A percentile compares a stretch with the other conserved stretches of the same genome.
Conservation (phyloP, 2,329 filamentous ascomycete species). For the Venturia nashicola region DNA sequence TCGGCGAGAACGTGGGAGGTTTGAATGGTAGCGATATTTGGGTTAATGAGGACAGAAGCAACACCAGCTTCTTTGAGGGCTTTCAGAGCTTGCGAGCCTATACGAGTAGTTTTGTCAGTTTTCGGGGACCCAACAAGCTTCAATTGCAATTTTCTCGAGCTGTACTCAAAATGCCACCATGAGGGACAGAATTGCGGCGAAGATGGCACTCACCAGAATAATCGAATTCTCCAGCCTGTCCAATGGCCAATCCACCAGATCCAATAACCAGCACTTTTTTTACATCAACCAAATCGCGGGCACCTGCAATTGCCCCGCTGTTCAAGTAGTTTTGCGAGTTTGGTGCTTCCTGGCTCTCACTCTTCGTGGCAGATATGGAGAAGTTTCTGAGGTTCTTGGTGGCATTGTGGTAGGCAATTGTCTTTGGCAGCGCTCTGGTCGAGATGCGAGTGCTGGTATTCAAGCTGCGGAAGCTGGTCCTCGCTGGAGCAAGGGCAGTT, state of each 20-base stretch:
- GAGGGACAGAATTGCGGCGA: background rate
- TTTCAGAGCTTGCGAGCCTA: slow-evolving; percentile 91
- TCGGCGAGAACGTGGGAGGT: slow-evolving; percentile 93
- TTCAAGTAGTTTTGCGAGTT: slow-evolving; percentile 79
- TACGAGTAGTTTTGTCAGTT: slow-evolving; percentile 8
- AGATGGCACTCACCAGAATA: slow-evolving; percentile 67
- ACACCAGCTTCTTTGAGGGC: slow-evolving; percentile 93
- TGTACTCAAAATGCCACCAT: background rate
- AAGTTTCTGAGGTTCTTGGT: background rate
- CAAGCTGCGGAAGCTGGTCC: background rate
- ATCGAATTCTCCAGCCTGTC: slow-evolving; percentile 95
- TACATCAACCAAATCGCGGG: slow-evolving; percentile 68
- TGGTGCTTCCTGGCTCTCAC: slow-evolving; percentile 53
- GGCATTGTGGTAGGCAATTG: background rate
- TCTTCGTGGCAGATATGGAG: slow-evolving; percentile 17
- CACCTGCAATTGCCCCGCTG: slow-evolving; percentile 71
- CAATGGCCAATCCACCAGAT: slow-evolving; percentile 88
- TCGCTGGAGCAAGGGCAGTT: background rate
- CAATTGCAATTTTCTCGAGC: background rate
- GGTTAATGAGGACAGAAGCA: slow-evolving; percentile 85
- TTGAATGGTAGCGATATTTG: slow-evolving; percentile 97
- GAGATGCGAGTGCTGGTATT: background rate
- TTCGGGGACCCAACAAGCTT: background rate
- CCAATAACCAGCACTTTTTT: slow-evolving; percentile 97
- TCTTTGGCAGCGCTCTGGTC: background rate